These are phyloP conservation scores for Carex cristatella DNA, from an alignment of 176 grass and related monocot genomes.

Conservation along the genomic window DNA sequence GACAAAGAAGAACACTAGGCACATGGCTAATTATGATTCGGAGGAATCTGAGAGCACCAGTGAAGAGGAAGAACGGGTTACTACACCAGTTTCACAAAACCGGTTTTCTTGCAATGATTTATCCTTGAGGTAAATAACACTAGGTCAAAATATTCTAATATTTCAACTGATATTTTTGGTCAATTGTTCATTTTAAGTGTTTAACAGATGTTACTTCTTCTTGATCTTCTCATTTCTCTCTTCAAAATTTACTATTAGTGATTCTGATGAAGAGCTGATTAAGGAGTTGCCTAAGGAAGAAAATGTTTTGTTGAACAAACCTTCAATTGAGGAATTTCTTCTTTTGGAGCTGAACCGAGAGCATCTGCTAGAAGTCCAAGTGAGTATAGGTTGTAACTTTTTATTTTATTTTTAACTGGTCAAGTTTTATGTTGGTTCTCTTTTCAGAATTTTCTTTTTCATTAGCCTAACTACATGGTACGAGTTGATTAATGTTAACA, in stretches of 20 bases:
- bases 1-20: background rate
- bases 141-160: background rate
- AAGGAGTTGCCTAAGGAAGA: conserved; percentile 23
- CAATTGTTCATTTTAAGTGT: background rate
- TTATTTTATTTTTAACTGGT: background rate
- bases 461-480: conserved; percentile 8
- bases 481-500: background rate
- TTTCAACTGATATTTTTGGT: conserved; percentile 2
- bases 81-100: conserved; percentile 5
- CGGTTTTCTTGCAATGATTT: conserved; percentile 26
- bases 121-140: conserved; percentile 13
- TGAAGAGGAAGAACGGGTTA: conserved; percentile 7
- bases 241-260: conserved; percentile 35
- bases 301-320: conserved; percentile 63
- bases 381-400: conserved; percentile 12
- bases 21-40: background rate
- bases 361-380: conserved; percentile 59
- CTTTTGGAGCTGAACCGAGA: conserved; percentile 64
- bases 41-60: conserved; percentile 6
- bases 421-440: background rate
- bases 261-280: conserved; percentile 49
- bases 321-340: conserved; percentile 52
- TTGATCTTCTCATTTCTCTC: background rate
- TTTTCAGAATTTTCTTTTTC: conserved; percentile 8
- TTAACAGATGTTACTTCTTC: background rate